Base-by-base conservation (phyloP, 73 alveolate species). In the Paramecium caudatum region DNA sequence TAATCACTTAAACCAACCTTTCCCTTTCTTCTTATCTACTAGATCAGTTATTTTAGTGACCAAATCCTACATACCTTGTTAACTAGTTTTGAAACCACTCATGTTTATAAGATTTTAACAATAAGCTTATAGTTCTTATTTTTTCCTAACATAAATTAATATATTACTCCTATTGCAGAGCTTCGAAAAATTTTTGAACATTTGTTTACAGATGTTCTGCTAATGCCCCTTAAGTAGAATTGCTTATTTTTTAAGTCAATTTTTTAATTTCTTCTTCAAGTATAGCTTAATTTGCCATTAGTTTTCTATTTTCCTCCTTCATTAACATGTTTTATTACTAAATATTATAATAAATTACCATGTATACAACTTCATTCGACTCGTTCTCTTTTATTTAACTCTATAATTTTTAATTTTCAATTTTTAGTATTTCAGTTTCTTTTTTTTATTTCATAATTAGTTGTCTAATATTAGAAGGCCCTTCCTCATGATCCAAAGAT, bases 401-500 rank as follows among this genome's bases (percentile, higher is more conserved):
- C 30, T 34, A 12, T 25, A 68, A 68, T 37, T 34, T n/a, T 17
- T 68, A 17, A 68, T 30, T 68, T 16, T 68, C 84, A 34, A 34
- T 30, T 36, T 37, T 68, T 15, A 34, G 10, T 32, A 13, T 15
- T 68, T 68, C 84, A 17, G 2, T 32, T 33, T 68, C 84, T 33
- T 34, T 68, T 37, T 68, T 68, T 4, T n/a, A 34, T 10, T 37
- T 68, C 3, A 34, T 15, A 30, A 68, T 37, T 13, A 68, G 10
- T 25, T 68, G 5, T 33, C 37, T 68, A 34, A 68, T 34, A 37
- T 68, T 68, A 32, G 7, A 23, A 4, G 46, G 9, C 3, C 0
- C 10, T 10, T 68, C 84, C 10, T 68, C 84, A 3, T 68, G 55
- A 68, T 68, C 84, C 7, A 68, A 17, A 9, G 84, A 68, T 37